phyloP scores from a whole-genome alignment of 2,329 filamentous ascomycete genomes.

The Mycosphaerella sp. region DNA sequence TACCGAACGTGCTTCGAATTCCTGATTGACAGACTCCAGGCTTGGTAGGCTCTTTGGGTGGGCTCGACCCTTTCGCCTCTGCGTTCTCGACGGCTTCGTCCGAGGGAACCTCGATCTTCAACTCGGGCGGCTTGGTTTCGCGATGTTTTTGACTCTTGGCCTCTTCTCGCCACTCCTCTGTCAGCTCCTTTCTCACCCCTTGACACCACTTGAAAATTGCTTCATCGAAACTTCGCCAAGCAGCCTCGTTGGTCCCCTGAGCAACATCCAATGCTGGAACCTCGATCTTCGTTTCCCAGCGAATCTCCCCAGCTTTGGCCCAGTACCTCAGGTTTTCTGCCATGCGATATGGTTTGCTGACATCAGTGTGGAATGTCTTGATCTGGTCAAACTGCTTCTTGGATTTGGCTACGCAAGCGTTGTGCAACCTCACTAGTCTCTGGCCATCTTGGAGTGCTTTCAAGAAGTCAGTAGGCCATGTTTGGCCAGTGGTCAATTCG shows the following conservation, averaged over 20 bases:
- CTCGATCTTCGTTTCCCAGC: conserved; percentile 80
- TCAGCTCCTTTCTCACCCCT: conserved; percentile 75
- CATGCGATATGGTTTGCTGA: conserved; percentile 85
- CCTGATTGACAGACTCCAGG: conserved; percentile 1
- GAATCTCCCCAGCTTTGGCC: conserved; percentile 89
- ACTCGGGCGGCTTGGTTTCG: conserved; percentile 25
- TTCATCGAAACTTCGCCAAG: conserved; percentile 76
- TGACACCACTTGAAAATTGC: conserved; percentile 79
- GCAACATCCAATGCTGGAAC: conserved; percentile 84
- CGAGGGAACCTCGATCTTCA: conserved; percentile 26
- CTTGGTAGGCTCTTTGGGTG: not conserved
- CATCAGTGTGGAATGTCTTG: conserved; percentile 83
- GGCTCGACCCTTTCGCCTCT: not conserved
- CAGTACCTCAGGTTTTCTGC: conserved; percentile 94
- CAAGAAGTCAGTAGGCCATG: conserved; percentile 59
- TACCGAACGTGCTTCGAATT: conserved; percentile 1
- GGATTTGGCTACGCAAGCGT: conserved; percentile 77
- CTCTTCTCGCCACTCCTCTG: conserved; percentile 57
- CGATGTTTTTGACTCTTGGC: conserved; percentile 19
- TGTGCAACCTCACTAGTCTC: conserved; percentile 79
- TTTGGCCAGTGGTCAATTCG: conserved; percentile 33
- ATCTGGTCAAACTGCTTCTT: conserved; percentile 84
- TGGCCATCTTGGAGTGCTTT: conserved; percentile 69
- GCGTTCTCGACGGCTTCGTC: conserved; percentile 1
- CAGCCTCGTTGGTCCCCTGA: conserved; percentile 58